Percentiles rank a stretch among this genome's conserved stretches.
phyloP scores from a whole-genome alignment of 129 eudicot genomes.

The Artemisia annua region DNA sequence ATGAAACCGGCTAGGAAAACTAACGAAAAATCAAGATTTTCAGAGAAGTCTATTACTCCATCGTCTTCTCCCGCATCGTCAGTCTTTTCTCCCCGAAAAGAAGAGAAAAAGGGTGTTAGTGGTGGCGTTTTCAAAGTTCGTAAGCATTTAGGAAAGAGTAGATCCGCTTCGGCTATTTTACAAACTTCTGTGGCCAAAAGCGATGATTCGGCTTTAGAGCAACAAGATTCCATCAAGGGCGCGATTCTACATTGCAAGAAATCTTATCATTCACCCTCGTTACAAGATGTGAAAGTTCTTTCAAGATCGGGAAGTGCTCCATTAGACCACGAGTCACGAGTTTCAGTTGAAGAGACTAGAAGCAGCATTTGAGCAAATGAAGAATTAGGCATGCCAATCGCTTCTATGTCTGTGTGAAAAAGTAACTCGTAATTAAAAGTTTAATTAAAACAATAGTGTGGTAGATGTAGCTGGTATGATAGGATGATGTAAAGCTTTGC shows the following conservation, averaged over 20 bases:
- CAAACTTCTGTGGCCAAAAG: slow-evolving; percentile 43
- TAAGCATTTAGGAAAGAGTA: slow-evolving; percentile 57
- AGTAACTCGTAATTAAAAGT: neutral
- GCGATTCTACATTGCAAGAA: slow-evolving; percentile 86
- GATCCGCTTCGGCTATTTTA: slow-evolving; percentile 45
- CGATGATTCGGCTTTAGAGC: slow-evolving; percentile 56
- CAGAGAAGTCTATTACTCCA: slow-evolving; percentile 46
- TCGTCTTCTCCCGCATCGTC: slow-evolving; percentile 57
- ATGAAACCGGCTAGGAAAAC: slow-evolving; percentile 59
- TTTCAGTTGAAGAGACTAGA: slow-evolving; percentile 34
- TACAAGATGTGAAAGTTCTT: slow-evolving; percentile 33
- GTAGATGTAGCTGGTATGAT: neutral
- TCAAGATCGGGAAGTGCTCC: slow-evolving; percentile 64
- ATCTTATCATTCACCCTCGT: slow-evolving; percentile 47
- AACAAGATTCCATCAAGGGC: slow-evolving; percentile 63
- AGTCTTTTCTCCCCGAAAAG: slow-evolving; percentile 52
- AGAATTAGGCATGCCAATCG: neutral
- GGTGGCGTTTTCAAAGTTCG: slow-evolving; percentile 36
- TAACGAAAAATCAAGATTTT: slow-evolving; percentile 37
- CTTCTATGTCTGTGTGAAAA: neutral
- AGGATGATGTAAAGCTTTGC: slow-evolving; percentile 8
- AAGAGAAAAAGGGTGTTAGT: slow-evolving; percentile 39
- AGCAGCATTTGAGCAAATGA: slow-evolving; percentile 25
- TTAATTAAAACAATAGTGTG: neutral
- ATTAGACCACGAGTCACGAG: slow-evolving; percentile 18